These are phyloP conservation scores for Plasmodium billcollinsi DNA, from an alignment of 169 alveolate genomes.

Conservation along the genomic window DNA sequence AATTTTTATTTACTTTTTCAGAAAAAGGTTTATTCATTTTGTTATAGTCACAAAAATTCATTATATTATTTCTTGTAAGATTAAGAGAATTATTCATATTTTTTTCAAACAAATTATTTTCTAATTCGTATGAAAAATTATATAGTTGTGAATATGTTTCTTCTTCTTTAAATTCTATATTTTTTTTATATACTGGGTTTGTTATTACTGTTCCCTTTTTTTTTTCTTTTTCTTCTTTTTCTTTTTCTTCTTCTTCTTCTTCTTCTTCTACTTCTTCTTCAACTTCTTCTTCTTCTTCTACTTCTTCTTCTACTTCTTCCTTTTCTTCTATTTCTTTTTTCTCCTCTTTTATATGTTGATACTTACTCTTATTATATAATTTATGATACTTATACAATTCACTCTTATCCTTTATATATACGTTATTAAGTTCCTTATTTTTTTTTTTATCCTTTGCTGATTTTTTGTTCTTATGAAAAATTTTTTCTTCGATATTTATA, in stretches of 20 bases:
- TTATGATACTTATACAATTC: no score
- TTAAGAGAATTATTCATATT: conserved; percentile 29
- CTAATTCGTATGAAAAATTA: conserved; percentile 3
- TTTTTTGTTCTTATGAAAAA: conserved; percentile 3
- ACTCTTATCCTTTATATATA: no score
- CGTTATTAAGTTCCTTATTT: neutral
- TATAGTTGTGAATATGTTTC: neutral
- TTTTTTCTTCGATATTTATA: neutral
- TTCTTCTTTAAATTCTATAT: no score
- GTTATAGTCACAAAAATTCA: conserved; percentile 14
- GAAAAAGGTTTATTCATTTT: conserved; percentile 8
- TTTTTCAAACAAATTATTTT: conserved; percentile 12
- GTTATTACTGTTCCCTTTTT: neutral
- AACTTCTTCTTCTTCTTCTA: no score
- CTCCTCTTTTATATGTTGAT: no score
- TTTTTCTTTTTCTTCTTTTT: neutral
- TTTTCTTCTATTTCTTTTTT: no score
- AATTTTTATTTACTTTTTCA: conserved; percentile 5
- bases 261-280: neutral
- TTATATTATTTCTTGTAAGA: conserved; percentile 26
- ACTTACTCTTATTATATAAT: no score
- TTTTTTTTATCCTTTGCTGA: conserved; percentile 11
- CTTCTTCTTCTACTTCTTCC: no score
- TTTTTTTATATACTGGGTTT: no score
- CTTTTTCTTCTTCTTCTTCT: conserved; percentile 1